Evolutionary conservation across 1,139 yeast species (phyloP).

Genomic region (Taphrina confusa): DNA sequence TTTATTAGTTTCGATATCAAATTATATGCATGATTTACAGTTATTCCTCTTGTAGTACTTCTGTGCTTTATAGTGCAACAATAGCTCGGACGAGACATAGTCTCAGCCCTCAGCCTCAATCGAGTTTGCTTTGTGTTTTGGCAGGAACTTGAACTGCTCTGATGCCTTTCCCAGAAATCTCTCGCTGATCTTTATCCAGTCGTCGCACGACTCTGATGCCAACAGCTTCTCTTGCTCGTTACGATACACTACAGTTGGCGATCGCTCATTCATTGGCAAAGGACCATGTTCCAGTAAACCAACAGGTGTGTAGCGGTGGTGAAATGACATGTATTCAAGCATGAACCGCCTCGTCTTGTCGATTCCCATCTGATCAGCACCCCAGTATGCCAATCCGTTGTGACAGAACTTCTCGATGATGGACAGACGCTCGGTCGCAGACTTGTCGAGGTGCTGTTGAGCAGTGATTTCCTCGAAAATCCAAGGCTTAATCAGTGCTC

Average conservation of each 20-base stretch:
- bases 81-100: not conserved
- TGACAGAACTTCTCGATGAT: constrained; percentile 67
- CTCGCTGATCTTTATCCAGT: constrained; percentile 97
- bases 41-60: not conserved
- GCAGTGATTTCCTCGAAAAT: constrained; percentile 92
- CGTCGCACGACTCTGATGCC: constrained; percentile 80
- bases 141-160: constrained; percentile 72
- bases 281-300: constrained; percentile 89
- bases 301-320: constrained; percentile 90
- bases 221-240: constrained; percentile 86
- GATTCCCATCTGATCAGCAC: constrained; percentile 92
- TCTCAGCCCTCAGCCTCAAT: constrained; percentile 49
- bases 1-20: not conserved
- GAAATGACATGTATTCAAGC: constrained; percentile 92
- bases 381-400: constrained; percentile 95
- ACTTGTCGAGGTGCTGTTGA: constrained; percentile 83
- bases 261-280: constrained; percentile 86
- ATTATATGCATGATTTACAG: too few species aligned
- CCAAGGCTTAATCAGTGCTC: constrained; percentile 98
- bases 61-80: not conserved
- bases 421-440: constrained; percentile 84
- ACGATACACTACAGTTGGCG: constrained; percentile 93
- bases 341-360: constrained; percentile 83
- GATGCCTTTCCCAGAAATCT: constrained; percentile 88
- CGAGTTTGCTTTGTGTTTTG: constrained; percentile 92